Evolutionary conservation across 1,284 basidiomycete species (phyloP).

Genomic region (Boletus sp.): DNA sequence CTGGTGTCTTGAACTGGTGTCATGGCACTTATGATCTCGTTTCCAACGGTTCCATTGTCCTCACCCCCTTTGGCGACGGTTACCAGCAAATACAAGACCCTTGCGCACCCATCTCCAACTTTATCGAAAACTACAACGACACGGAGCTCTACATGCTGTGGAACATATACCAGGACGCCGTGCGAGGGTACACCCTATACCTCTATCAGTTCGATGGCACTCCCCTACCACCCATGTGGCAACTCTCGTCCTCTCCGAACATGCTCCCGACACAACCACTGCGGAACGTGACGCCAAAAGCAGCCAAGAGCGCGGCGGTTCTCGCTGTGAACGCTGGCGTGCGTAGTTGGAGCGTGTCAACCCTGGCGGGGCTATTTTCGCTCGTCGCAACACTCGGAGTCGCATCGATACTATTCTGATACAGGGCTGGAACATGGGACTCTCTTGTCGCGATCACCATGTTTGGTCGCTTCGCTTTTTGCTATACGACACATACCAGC

Average conservation of each 20-base stretch:
- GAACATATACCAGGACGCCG: constrained; percentile 44
- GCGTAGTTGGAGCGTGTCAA: constrained; percentile 25
- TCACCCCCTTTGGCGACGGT: constrained; percentile 79
- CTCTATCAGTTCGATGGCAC: constrained; percentile 47
- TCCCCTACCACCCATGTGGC: constrained; percentile 42
- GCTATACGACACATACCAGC: constrained; percentile 28
- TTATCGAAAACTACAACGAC: constrained; percentile 80
- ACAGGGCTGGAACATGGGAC: neutral
- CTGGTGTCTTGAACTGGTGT: constrained; percentile 82
- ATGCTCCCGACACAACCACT: constrained; percentile 45
- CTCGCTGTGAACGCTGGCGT: constrained; percentile 31
- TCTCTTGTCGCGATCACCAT: constrained; percentile 3
- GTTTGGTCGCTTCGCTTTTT: constrained; percentile 8
- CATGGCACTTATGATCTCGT: constrained; percentile 77
- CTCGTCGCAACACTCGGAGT: constrained; percentile 28
- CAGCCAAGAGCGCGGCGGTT: constrained; percentile 11
- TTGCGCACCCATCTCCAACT: constrained; percentile 84
- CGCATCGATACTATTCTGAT: constrained; percentile 32
- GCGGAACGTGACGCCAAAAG: constrained; percentile 33
- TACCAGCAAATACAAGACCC: constrained; percentile 92
- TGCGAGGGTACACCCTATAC: constrained; percentile 45
- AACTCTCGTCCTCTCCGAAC: constrained; percentile 39
- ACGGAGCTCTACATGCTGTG: constrained; percentile 48
- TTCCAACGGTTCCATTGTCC: constrained; percentile 75
- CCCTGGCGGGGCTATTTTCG: constrained; percentile 16